Evolutionary conservation across 2,329 filamentous ascomycete genomes (phyloP), one percentile per base, ranked within the genome.

Genomic region (Xylaria sp.): DNA sequence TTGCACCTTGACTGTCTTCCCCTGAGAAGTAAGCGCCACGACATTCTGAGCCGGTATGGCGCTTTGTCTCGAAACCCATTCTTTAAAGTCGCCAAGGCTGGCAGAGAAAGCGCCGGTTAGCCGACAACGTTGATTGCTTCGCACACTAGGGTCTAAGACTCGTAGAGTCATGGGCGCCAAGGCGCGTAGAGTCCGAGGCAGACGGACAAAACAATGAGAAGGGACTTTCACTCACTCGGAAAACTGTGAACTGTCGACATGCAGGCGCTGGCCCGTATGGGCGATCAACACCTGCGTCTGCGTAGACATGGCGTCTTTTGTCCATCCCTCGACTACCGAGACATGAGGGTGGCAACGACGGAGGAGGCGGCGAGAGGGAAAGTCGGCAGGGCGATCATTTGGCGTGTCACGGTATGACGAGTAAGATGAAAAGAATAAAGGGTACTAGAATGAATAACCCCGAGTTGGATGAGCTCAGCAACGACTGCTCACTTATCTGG

Each of bases 201-300:
- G 65, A 48, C 48, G 20, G 31, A 10, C 33, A 3, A 33, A 53
- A 56, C 54, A n/a, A 57, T 23, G 49, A 56, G 48, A 58, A 20
- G 69, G 69, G 70, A 84, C 28, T 28, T 28, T 28, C 28, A 28
- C 89, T 75, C 84, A 93, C 91, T 90, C 92, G 75, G 87, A 86
- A 81, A 95, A 92, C 78, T 89, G 88, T 72, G 90, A 86, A 74
- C 90, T 88, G 83, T 97, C 93, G 80, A 92, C 88, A 80, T 90
- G 87, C 79, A 97, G 87, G 83, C 91, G 91, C 86, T 93, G 91
- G 85, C 95, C 95, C 82, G 92, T 94, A 84, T 97, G 94, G 87
- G 93, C 94, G 79, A 97, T 91, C 85, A 93, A 93, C 82, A 97
- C 90, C 84, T 93, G 90, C 80, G 95, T 89, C 84, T 93, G 92